Conservation (phyloP, 2,329 filamentous ascomycete genomes). For the Malbranchea zuffiana region DNA sequence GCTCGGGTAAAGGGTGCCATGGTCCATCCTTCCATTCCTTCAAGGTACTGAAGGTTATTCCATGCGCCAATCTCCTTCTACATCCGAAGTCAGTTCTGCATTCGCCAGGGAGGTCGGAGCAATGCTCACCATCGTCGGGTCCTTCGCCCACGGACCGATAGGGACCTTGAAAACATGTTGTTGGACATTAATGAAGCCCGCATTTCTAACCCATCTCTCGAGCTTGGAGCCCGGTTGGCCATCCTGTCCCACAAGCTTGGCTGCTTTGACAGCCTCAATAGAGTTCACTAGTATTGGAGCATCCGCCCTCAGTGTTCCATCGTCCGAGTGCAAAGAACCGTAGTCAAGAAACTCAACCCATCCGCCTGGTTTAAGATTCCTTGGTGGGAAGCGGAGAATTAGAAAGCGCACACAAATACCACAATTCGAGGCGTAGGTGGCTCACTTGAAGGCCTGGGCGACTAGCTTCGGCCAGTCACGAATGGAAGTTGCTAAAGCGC, state of each 20-base stretch:
- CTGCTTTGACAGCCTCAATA: conserved; percentile 21
- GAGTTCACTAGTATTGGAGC: too few relatives aligned
- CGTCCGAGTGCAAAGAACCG: conserved; percentile 17
- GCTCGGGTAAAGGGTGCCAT: conserved; percentile 13
- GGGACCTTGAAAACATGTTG: conserved; percentile 17
- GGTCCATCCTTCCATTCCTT: conserved; percentile 16
- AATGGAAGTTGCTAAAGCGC: conserved; percentile 47
- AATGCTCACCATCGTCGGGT: too few relatives aligned
- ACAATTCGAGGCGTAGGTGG: too few relatives aligned
- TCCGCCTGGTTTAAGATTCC: conserved; percentile 29
- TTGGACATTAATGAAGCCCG: conserved; percentile 20
- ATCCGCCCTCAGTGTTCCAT: conserved; percentile 6
- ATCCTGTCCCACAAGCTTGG: conserved; percentile 6
- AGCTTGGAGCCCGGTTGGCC: conserved; percentile 12
- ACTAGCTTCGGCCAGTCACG: conserved; percentile 45
- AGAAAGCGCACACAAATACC: neutral
- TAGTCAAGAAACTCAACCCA: conserved; percentile 34
- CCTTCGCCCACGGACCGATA: conserved; percentile 21
- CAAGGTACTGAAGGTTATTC: conserved; percentile 11
- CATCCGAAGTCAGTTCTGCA: too few relatives aligned
- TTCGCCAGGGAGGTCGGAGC: too few relatives aligned
- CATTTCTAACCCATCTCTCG: conserved; percentile 16
- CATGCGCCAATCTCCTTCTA: conserved; percentile 16
- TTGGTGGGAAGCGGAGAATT: neutral
- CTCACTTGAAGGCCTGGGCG: conserved; percentile 20